A percentile compares a stretch with the other conserved stretches of the same genome.
Conservation (phyloP, 768 basidiomycete genomes). For the Lentinula guzmanii region DNA sequence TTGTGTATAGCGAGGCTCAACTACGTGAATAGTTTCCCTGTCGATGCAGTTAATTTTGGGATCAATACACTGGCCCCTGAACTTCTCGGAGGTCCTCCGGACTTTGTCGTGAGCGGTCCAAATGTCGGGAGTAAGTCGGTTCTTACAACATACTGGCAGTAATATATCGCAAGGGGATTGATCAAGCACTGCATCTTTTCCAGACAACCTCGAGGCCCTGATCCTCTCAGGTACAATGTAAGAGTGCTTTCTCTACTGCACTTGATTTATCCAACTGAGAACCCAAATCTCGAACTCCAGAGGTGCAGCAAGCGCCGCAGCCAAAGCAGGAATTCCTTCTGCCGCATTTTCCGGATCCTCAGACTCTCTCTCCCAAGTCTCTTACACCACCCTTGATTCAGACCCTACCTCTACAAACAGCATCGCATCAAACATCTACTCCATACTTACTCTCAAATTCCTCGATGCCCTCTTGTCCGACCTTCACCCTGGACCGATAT, state of each 20-base stretch:
- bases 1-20: conserved; percentile 21
- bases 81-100: conserved; percentile 31
- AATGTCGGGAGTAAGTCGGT: conserved; percentile 36
- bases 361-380: conserved; percentile 32
- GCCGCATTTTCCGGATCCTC: conserved; percentile 38
- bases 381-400: conserved; percentile 42
- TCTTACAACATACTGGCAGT: background rate
- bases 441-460: conserved; percentile 36
- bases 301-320: conserved; percentile 44
- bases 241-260: background rate
- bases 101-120: conserved; percentile 40
- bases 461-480: conserved; percentile 22
- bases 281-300: conserved; percentile 17
- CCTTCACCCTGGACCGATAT: conserved; percentile 21
- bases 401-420: conserved; percentile 26
- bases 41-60: conserved; percentile 30
- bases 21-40: conserved; percentile 32
- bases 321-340: conserved; percentile 42
- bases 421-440: conserved; percentile 34
- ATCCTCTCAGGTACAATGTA: background rate
- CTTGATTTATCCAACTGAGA: background rate
- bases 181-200: background rate
- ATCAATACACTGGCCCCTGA: conserved; percentile 39
- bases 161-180: too few species aligned
- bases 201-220: conserved; percentile 16